Base-by-base conservation (phyloP, 495 filamentous ascomycete genomes). In the Hypomontagnella submonticulosa region DNA sequence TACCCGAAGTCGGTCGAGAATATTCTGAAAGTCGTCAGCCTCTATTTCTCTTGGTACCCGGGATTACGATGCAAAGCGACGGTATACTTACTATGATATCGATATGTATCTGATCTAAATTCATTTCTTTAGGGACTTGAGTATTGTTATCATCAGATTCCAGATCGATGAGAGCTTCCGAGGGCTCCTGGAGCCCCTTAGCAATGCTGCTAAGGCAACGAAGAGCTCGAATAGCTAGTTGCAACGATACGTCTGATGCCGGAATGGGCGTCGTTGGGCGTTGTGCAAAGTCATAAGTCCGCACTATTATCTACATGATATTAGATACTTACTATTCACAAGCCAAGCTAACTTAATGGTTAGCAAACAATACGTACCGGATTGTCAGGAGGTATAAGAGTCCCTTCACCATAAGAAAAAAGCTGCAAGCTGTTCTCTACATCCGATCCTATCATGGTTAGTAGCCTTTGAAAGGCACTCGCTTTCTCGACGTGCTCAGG, bases 201-300 rank as follows among this genome's bases (percentile, higher is more conserved):
- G 90, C 93, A 66, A 97, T 89, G 49, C 84, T 89, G 33, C 83
- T 80, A 19, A 97, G 81, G 64, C 90, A 96, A 47, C 87, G 82
- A 30, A 97, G 80, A 4, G 88, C 88, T 37, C 87, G 75, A 10
- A 92, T 79, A 1, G 83, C 90, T 18, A 89, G 64, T 60, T 84
- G 73, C 67, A 83, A 61, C 67, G 84, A 57, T 67, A 77, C 57
- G 79, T 88, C 70, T 53, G 75, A 49, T 3, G 69, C 53, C 8
- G 41, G 40, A 37, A 67, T 38, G 3, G 63, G 30, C 76, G 75
- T 27, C 71, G 75, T 16, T 52, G 63, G 57, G 61, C 61, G 36
- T 69, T 82, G 62, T 75, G 76, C 48, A 73, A 73, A 10, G 74
- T 77, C 63, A 73, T 75, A 59, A 59, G 65, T 46, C 70, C 75